Conservation (phyloP, 202 grass and related monocot species). For the Cymbopogon flexuosus region DNA sequence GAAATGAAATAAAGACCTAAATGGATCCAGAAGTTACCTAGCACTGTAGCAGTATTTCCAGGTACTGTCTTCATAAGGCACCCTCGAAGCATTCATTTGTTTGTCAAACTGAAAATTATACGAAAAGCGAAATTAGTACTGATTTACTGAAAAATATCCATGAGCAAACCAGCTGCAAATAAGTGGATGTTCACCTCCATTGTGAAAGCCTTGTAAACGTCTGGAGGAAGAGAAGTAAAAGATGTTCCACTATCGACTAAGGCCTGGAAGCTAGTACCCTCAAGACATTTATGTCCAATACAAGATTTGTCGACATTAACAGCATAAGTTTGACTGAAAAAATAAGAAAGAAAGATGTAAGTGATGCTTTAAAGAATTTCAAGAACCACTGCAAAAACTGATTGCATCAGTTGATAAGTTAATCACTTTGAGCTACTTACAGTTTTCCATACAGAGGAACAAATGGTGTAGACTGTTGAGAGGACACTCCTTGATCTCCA, state of each 20-base stretch:
- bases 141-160: background rate
- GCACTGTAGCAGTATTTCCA: slow-evolving; percentile 76
- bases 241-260: slow-evolving; percentile 83
- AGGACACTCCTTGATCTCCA: slow-evolving; percentile 69
- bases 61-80: slow-evolving; percentile 34
- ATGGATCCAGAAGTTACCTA: slow-evolving; percentile 46
- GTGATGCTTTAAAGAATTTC: background rate
- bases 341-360: slow-evolving; percentile 28
- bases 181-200: slow-evolving; percentile 45
- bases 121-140: slow-evolving; percentile 29
- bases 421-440: slow-evolving; percentile 49
- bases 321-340: slow-evolving; percentile 67
- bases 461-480: slow-evolving; percentile 81
- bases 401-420: background rate
- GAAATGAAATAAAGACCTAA: background rate
- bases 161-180: background rate
- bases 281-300: slow-evolving; percentile 70
- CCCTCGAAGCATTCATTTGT: slow-evolving; percentile 70
- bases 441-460: slow-evolving; percentile 73
- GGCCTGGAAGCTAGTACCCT: slow-evolving; percentile 54
- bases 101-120: slow-evolving; percentile 74
- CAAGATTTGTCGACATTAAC: slow-evolving; percentile 73
- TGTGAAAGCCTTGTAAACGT: slow-evolving; percentile 65
- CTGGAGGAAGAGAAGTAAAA: slow-evolving; percentile 68
- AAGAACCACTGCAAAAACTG: slow-evolving; percentile 6